phyloP scores from a whole-genome alignment of 306 rosid species.

The Nissolia schottii region DNA sequence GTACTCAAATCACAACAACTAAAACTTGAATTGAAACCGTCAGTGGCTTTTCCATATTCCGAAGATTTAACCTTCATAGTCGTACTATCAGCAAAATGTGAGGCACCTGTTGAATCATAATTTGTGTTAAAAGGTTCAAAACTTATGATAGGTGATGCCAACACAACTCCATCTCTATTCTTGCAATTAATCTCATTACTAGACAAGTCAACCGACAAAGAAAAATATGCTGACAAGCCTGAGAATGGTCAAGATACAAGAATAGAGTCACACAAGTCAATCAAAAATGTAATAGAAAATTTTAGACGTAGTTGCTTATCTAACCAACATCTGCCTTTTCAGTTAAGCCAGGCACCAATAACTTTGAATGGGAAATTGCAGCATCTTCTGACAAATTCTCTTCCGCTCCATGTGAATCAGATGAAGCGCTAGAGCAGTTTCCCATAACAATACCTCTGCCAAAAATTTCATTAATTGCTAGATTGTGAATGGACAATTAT shows the following conservation, averaged over 20 bases:
- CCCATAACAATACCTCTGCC: conserved; percentile 54
- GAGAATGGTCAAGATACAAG: conserved; percentile 9
- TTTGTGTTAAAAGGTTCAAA: conserved; percentile 29
- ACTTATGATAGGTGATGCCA: conserved; percentile 33
- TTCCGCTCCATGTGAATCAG: conserved; percentile 60
- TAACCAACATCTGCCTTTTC: conserved; percentile 54
- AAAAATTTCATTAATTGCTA: conserved; percentile 5
- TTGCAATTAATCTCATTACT: conserved; percentile 30
- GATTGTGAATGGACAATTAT: not conserved
- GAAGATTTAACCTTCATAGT: conserved; percentile 43
- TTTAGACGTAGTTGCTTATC: conserved; percentile 23
- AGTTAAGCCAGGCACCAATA: conserved; percentile 36
- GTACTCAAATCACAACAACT: conserved; percentile 56
- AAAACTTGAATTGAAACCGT: conserved; percentile 55
- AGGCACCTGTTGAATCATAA: conserved; percentile 34
- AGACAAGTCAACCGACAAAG: conserved; percentile 37
- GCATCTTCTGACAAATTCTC: conserved; percentile 43
- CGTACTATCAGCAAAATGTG: conserved; percentile 41
- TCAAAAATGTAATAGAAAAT: conserved; percentile 1
- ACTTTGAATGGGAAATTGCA: conserved; percentile 45
- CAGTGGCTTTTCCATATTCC: conserved; percentile 39
- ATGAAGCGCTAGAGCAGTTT: conserved; percentile 49
- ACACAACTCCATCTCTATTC: conserved; percentile 39
- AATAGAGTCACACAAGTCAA: conserved; percentile 16
- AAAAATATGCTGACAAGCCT: conserved; percentile 34